Evolutionary conservation across 2,329 filamentous ascomycete genomes (phyloP).

Genomic region (Penicillium sp.): DNA sequence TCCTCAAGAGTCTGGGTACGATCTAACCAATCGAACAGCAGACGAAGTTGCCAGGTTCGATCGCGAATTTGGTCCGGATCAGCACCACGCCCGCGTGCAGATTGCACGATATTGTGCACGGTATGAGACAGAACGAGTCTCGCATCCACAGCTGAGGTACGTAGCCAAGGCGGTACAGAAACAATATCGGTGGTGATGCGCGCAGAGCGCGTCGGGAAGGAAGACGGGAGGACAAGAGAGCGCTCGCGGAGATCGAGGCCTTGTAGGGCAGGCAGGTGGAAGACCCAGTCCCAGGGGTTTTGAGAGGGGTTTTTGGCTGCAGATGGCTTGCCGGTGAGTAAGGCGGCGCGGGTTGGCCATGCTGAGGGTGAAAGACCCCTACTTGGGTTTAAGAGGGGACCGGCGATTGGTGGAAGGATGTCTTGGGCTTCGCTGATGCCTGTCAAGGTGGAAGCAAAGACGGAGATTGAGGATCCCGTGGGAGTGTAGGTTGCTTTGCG

Average conservation of each 20-base stretch:
- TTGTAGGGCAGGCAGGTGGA: constrained; percentile 58
- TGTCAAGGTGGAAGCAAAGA: constrained; percentile 73
- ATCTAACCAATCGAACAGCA: constrained; percentile 69
- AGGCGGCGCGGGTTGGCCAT: constrained; percentile 24
- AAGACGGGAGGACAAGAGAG: constrained; percentile 57
- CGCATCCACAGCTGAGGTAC: constrained; percentile 67
- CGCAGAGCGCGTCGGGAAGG: constrained; percentile 32
- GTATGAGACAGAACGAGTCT: constrained; percentile 64
- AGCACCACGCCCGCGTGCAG: constrained; percentile 32
- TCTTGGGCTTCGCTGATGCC: constrained; percentile 65
- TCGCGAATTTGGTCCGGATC: constrained; percentile 52
- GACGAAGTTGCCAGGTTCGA: constrained; percentile 59
- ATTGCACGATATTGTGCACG: constrained; percentile 34
- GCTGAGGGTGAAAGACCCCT: constrained; percentile 28
- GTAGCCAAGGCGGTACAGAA: constrained; percentile 51
- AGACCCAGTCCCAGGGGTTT: constrained; percentile 70
- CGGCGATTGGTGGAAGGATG: constrained; percentile 34
- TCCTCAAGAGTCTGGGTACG: constrained; percentile 20
- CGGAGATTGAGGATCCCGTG: constrained; percentile 47
- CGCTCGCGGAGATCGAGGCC: constrained; percentile 65
- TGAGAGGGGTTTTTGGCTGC: constrained; percentile 34
- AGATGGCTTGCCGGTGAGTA: constrained; percentile 21
- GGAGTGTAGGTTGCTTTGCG: constrained; percentile 67
- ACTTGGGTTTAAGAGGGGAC: constrained; percentile 22
- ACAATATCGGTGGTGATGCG: constrained; percentile 40